phyloP scores from a whole-genome alignment of 345 rosid genomes.

The Raphanus sativus region DNA sequence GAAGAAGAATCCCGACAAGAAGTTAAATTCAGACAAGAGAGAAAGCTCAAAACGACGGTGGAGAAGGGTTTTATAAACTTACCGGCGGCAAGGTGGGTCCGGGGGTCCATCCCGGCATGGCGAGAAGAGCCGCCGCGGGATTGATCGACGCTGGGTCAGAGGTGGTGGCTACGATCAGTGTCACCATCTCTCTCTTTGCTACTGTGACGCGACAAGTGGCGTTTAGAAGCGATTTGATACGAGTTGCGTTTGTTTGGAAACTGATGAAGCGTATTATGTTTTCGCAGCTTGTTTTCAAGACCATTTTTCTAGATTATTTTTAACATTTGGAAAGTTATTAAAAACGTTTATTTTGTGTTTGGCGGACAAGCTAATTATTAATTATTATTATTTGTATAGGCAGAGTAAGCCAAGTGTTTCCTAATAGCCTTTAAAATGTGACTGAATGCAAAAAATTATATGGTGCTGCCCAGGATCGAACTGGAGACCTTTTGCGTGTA shows the following conservation, averaged over 20 bases:
- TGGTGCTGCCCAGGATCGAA: constrained; percentile 45
- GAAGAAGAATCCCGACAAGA: constrained; percentile 3
- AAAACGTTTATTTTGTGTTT: neutral
- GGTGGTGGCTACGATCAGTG: constrained; percentile 74
- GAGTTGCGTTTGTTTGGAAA: constrained; percentile 23
- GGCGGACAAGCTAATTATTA: neutral
- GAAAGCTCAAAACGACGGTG: neutral
- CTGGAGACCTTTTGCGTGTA: constrained; percentile 42
- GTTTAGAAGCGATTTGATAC: constrained; percentile 18
- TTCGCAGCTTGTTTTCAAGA: constrained; percentile 18
- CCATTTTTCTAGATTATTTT: constrained; percentile 9
- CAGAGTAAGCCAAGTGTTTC: neutral
- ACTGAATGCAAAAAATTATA: neutral
- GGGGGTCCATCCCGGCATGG: constrained; percentile 68
- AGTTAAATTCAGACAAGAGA: neutral
- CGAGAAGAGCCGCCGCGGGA: constrained; percentile 72
- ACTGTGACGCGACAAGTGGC: constrained; percentile 28
- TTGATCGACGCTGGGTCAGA: constrained; percentile 86
- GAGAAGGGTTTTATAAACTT: neutral
- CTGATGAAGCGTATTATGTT: constrained; percentile 9
- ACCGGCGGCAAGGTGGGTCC: constrained; percentile 55
- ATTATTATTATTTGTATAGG: neutral
- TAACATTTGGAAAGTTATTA: neutral
- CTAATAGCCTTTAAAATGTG: neutral
- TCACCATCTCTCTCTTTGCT: constrained; percentile 52